These are phyloP conservation scores for Gaillardinia entomophila DNA, from an alignment of 805 yeast species.

Conservation along the genomic window DNA sequence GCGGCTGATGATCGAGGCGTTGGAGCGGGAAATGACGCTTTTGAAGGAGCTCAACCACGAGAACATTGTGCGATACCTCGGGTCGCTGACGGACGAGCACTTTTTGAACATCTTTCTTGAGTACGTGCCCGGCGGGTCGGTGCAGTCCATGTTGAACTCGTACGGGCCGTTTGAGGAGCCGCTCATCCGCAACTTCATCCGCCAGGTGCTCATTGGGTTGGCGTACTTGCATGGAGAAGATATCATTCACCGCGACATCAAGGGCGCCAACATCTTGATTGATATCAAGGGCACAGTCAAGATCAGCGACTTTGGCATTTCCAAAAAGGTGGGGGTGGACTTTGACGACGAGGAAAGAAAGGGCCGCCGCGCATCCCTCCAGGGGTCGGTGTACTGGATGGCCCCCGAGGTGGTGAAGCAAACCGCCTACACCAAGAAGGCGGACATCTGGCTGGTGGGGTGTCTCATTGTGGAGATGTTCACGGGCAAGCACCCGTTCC, in stretches of 20 bases:
- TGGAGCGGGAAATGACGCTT: constrained; percentile 75
- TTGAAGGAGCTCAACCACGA: constrained; percentile 80
- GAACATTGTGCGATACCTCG: constrained; percentile 87
- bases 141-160: constrained; percentile 57
- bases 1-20: constrained; percentile 64
- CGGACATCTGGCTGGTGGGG: constrained; percentile 97
- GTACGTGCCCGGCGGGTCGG: constrained; percentile 38
- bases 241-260: constrained; percentile 81
- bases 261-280: constrained; percentile 81
- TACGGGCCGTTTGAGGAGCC: constrained; percentile 82
- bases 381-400: constrained; percentile 98
- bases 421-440: constrained; percentile 82
- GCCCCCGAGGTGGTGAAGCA: constrained; percentile 98
- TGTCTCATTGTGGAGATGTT: constrained; percentile 92
- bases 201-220: constrained; percentile 73
- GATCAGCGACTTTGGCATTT: constrained; percentile 83
- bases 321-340: constrained; percentile 33
- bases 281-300: constrained; percentile 78
- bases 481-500: constrained; percentile 95
- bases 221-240: constrained; percentile 67
- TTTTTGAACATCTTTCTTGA: constrained; percentile 68
- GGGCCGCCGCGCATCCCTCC: constrained; percentile 66
- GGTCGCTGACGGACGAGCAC: constrained; percentile 72
- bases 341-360: constrained; percentile 18
- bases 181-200: constrained; percentile 60